phyloP scores from a whole-genome alignment of 2,329 filamentous ascomycete species.

The Cladophialophora immunda region DNA sequence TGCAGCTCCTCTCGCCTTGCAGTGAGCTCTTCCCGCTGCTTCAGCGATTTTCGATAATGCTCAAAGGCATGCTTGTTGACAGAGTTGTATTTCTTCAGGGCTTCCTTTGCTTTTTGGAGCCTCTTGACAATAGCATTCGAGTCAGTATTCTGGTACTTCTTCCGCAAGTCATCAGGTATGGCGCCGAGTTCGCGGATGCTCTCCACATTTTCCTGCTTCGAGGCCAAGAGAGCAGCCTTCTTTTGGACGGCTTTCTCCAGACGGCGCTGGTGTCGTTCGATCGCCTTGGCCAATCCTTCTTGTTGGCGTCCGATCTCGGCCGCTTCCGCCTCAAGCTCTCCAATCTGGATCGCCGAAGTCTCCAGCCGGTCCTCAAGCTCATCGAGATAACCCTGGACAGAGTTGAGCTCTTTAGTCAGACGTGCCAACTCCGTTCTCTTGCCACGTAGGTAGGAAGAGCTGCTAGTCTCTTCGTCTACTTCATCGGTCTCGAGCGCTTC shows the following conservation, averaged over 20 bases:
- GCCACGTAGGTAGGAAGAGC: constrained; percentile 70
- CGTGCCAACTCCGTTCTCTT: constrained; percentile 83
- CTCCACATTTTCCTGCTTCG: constrained; percentile 81
- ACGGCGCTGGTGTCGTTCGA: constrained; percentile 85
- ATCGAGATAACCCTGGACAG: constrained; percentile 72
- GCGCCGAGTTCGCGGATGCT: constrained; percentile 94
- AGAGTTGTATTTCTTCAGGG: constrained; percentile 81
- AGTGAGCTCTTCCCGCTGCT: constrained; percentile 85
- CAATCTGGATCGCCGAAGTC: constrained; percentile 61
- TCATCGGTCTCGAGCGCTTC: constrained; percentile 84
- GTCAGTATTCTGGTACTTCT: constrained; percentile 85
- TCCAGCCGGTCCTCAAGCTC: constrained; percentile 81
- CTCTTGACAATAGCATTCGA: constrained; percentile 76
- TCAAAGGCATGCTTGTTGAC: constrained; percentile 99
- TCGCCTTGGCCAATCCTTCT: constrained; percentile 77
- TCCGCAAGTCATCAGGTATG: constrained; percentile 90
- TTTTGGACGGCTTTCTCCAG: constrained; percentile 93
- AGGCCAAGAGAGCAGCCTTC: constrained; percentile 79
- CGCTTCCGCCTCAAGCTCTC: constrained; percentile 66
- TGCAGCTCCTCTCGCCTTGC: constrained; percentile 88
- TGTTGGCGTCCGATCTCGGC: constrained; percentile 74
- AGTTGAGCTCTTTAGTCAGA: constrained; percentile 71
- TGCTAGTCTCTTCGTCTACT: constrained; percentile 70
- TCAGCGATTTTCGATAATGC: constrained; percentile 97
- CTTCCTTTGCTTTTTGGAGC: constrained; percentile 89